phyloP scores from a whole-genome alignment of 164 flowering plant species.

The Magnolia officinalis region DNA sequence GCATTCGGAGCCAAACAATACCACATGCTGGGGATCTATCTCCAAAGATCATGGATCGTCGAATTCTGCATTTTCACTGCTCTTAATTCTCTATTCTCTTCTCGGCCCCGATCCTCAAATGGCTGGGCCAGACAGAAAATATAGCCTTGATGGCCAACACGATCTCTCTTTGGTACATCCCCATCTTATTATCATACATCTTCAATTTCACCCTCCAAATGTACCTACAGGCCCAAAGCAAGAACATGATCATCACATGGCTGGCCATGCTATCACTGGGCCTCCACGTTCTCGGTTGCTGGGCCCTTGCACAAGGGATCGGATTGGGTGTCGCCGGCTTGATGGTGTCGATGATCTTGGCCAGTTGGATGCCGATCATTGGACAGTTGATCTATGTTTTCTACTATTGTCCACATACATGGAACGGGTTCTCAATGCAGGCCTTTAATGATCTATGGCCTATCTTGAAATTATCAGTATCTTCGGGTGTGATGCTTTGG shows the following conservation, averaged over 20 bases:
- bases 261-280: conserved; percentile 32
- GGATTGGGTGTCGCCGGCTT: conserved; percentile 43
- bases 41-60: conserved; percentile 64
- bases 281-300: conserved; percentile 40
- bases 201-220: conserved; percentile 43
- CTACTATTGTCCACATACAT: conserved; percentile 50
- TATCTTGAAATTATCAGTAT: conserved; percentile 46
- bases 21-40: conserved; percentile 57
- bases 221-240: conserved; percentile 54
- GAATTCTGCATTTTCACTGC: conserved; percentile 7
- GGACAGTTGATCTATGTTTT: conserved; percentile 33
- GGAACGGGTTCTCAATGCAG: conserved; percentile 48
- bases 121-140: conserved; percentile 35
- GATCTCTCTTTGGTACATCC: conserved; percentile 36
- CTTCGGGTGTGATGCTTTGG: conserved; percentile 73
- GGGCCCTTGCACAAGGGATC: conserved; percentile 33
- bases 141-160: conserved; percentile 35
- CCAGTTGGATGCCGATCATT: conserved; percentile 41
- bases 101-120: conserved; percentile 33
- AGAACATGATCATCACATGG: conserved; percentile 44
- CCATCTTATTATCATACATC: conserved; percentile 29
- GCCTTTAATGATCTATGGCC: conserved; percentile 59
- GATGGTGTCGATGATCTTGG: conserved; percentile 30
- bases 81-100: conserved; percentile 40
- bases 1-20: conserved; percentile 55